These are phyloP conservation scores for Penicillium sp. DNA, from an alignment of 2,329 filamentous ascomycete species.

Conservation along the genomic window DNA sequence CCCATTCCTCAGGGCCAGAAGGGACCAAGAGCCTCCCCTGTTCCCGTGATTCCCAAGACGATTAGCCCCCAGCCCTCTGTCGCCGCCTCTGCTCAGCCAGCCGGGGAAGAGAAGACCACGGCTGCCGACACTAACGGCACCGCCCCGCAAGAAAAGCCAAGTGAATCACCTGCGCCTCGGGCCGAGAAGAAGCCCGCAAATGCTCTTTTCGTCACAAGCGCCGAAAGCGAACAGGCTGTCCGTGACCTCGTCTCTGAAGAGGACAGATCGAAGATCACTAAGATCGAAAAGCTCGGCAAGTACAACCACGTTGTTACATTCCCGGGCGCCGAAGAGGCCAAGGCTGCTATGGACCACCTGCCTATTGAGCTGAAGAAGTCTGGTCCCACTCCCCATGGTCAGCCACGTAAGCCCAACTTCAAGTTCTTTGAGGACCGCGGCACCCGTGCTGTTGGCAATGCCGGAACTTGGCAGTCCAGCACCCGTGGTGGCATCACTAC, in stretches of 20 bases:
- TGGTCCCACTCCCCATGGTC: slow-evolving; percentile 57
- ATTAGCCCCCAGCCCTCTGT: slow-evolving; percentile 37
- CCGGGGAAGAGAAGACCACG: slow-evolving; percentile 49
- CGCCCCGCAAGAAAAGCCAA: slow-evolving; percentile 43
- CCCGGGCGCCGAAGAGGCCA: slow-evolving; percentile 73
- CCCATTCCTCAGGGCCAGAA: slow-evolving; percentile 32
- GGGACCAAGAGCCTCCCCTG: slow-evolving; percentile 39
- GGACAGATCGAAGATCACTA: slow-evolving; percentile 75
- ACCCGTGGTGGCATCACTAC: slow-evolving; percentile 64
- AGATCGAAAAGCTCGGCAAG: slow-evolving; percentile 66
- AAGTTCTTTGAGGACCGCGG: slow-evolving; percentile 76
- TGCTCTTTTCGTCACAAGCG: slow-evolving; percentile 86
- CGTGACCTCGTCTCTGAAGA: slow-evolving; percentile 79
- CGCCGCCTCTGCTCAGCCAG: slow-evolving; percentile 41
- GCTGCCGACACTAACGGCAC: slow-evolving; percentile 54
- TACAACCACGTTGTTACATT: slow-evolving; percentile 82
- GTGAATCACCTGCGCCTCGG: slow-evolving; percentile 55
- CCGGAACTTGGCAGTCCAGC: slow-evolving; percentile 55
- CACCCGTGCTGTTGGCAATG: slow-evolving; percentile 47
- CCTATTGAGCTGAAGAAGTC: slow-evolving; percentile 70
- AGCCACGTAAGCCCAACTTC: slow-evolving; percentile 74
- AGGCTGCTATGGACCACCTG: slow-evolving; percentile 71
- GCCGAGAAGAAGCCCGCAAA: slow-evolving; percentile 65
- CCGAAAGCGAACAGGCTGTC: slow-evolving; percentile 77
- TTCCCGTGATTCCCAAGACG: slow-evolving; percentile 43